phyloP scores from a whole-genome alignment of 257 asterid genomes.

The Capsicum baccatum region DNA sequence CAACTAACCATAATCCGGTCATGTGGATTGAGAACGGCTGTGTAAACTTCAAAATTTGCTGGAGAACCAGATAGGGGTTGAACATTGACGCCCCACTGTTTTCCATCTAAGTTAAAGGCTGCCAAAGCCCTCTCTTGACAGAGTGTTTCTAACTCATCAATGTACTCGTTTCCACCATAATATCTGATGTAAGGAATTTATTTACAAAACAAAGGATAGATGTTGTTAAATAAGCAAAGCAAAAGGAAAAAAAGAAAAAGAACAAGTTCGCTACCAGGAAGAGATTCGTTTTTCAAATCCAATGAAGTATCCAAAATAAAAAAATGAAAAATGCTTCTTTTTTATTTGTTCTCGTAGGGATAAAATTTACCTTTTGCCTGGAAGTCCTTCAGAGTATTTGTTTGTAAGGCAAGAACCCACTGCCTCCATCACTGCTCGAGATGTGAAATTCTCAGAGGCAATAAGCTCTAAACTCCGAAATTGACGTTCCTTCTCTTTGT shows the following conservation, averaged over 20 bases:
- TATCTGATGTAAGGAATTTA: conserved; percentile 47
- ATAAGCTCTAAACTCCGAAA: conserved; percentile 88
- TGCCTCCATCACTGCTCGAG: conserved; percentile 99
- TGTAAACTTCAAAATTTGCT: conserved; percentile 94
- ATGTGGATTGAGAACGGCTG: conserved; percentile 90
- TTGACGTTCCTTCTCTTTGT: conserved; percentile 85
- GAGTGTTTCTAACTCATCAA: conserved; percentile 87
- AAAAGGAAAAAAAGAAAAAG: neutral
- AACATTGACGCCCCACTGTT: conserved; percentile 91
- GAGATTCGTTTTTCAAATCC: neutral
- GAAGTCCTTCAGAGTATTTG: conserved; percentile 94
- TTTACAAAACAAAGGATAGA: neutral
- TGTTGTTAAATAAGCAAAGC: neutral
- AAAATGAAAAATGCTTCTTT: neutral
- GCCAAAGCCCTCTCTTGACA: conserved; percentile 95
- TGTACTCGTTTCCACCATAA: conserved; percentile 91
- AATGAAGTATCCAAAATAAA: neutral
- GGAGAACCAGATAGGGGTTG: conserved; percentile 98
- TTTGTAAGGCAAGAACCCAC: conserved; percentile 99
- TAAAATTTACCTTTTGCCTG: conserved; percentile 76
- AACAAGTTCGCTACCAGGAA: neutral
- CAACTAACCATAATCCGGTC: conserved; percentile 83
- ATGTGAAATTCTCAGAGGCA: conserved; percentile 96
- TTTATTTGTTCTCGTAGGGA: neutral
- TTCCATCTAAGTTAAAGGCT: conserved; percentile 80